Evolutionary conservation across 2,329 filamentous ascomycete genomes (phyloP), one percentile per base, ranked within the genome.

Genomic region (Trichoderma sp.): DNA sequence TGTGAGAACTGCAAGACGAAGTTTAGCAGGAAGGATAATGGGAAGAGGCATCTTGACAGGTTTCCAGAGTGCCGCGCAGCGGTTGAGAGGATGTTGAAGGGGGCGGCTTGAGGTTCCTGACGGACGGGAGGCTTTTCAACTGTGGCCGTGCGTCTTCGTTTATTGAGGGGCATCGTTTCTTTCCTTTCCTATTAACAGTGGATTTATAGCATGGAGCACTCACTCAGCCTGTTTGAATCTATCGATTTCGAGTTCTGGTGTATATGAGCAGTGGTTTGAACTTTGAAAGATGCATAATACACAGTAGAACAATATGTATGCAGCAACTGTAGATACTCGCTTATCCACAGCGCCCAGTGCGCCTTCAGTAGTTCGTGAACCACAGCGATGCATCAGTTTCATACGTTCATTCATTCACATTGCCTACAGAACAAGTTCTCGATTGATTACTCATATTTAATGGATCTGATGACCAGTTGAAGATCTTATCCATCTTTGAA

Each of bases 331-430:
- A 3, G n/a, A 44, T 30, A 45, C 4, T 7, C 7, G 1, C 7
- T 6, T 61, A 61, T 14, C 19, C 58, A 15, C 17, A 52, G 3
- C 26, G 2, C 17, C n/a, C 26, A 57, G 10, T 12, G 39, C 47
- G 19, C n/a, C 58, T 51, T 28, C 19, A 51, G 28, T 51, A 24
- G 17, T 21, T 51, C 58, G 58, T 61, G 34, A 52, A 61, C 58
- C 21, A 44, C 30, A 17, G 26, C 30, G 17, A 12, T 43, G 12
- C 24, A 4, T 52, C 57, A 39, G 7, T 21, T 21, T 60, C 57
- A 52, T 52, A 39, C 34, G 12, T 39, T n/a, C 19, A 17, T 24
- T 19, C 3, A 1, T n/a, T 15, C 24, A 26, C n/a, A 34, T 15
- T 34, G 17, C 1, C 14, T 7, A 14, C 19, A 44, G 19, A 9